Evolutionary conservation across 306 rosid species (phyloP).

Genomic region (Echinosophora koreensis): DNA sequence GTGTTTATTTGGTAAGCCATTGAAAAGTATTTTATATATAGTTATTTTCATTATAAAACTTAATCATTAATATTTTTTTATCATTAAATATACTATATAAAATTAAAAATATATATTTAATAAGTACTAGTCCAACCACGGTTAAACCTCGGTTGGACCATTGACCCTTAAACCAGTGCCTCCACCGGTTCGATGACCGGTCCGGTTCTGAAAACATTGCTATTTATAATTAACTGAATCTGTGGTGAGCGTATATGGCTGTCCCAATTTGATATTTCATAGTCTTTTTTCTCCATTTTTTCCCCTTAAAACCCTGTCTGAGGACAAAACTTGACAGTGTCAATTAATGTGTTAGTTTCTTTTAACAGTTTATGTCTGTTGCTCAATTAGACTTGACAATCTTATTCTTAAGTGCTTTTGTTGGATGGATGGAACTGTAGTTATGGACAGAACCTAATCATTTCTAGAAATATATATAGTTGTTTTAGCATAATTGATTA

Average conservation of each 20-base stretch:
- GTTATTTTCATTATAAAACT: no score
- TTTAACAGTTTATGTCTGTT: background rate
- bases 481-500: background rate
- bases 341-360: background rate
- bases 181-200: no score
- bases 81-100: no score
- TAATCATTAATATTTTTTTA: no score
- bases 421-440: background rate
- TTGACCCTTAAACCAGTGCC: no score
- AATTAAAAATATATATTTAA: no score
- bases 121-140: no score
- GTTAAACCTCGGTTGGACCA: no score
- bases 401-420: background rate
- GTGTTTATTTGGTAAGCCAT: no score
- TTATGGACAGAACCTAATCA: background rate
- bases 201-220: no score
- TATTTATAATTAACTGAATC: conserved; percentile 12
- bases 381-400: conserved; percentile 1
- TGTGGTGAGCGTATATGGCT: conserved; percentile 15
- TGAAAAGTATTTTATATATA: no score
- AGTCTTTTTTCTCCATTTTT: conserved; percentile 8
- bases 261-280: conserved; percentile 12
- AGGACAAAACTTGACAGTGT: conserved; percentile 10
- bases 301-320: background rate
- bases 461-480: conserved; percentile 19